Conservation (phyloP, 352 stramenopile species). For the Globisporangium viniferum region DNA sequence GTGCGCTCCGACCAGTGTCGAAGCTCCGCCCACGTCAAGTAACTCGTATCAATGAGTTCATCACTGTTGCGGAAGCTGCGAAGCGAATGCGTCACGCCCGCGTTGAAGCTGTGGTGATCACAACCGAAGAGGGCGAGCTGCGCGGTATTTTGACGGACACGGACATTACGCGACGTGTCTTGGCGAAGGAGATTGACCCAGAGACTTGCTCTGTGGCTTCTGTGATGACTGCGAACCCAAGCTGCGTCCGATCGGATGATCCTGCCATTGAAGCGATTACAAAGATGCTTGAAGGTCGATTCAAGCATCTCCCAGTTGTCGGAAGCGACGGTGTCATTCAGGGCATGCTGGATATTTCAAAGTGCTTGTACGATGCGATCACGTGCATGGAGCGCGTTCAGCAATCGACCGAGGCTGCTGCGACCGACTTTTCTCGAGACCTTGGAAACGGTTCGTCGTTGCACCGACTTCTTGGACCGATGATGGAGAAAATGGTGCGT, state of each 20-base stretch:
- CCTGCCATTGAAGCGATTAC: conserved; percentile 85
- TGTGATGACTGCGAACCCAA: conserved; percentile 84
- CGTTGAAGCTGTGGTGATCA: conserved; percentile 84
- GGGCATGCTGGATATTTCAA: conserved; percentile 89
- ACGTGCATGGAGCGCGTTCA: conserved; percentile 86
- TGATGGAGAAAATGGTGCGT: conserved; percentile 90
- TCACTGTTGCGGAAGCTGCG: conserved; percentile 80
- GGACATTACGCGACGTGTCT: conserved; percentile 80
- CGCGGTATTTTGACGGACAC: conserved; percentile 85
- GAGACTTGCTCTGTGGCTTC: conserved; percentile 73
- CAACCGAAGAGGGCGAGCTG: conserved; percentile 76
- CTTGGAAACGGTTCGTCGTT: conserved; percentile 64
- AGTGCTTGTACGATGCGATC: conserved; percentile 88
- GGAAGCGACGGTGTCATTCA: conserved; percentile 64
- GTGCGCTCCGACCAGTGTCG: conserved; percentile 69
- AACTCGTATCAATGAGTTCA: conserved; percentile 84
- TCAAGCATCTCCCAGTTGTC: conserved; percentile 86
- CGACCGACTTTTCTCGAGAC: conserved; percentile 78
- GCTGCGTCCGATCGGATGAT: conserved; percentile 77
- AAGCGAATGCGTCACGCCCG: conserved; percentile 79
- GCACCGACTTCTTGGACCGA: conserved; percentile 71
- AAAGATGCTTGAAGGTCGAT: conserved; percentile 86
- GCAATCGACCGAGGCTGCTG: conserved; percentile 75
- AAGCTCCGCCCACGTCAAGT: conserved; percentile 78
- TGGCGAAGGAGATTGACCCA: conserved; percentile 79